Base-by-base conservation (phyloP, 768 basidiomycete species). In the Serpula lacrymans region DNA sequence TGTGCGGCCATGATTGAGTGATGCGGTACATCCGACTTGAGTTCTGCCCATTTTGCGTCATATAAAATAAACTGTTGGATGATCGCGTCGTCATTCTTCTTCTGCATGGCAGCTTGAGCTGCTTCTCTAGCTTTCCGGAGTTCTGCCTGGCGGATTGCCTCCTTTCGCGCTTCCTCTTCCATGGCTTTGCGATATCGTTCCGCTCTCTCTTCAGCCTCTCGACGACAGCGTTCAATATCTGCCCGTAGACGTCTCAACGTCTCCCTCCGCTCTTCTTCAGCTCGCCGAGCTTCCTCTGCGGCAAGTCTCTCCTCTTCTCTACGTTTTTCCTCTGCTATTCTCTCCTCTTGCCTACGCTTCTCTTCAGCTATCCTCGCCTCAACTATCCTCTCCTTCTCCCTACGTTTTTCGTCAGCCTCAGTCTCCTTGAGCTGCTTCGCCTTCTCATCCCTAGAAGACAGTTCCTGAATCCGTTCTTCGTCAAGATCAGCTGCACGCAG, bases 31-130 rank as follows among this genome's bases (percentile, higher is more conserved):
- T 18, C 50, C 5, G 42, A 44, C 42, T 58, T 63, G 39, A 70
- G 60, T 12, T 55, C 55, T 20, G 52, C 47, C 70, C 70, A 72
- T 40, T 65, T 68, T 30, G 16, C 50, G n/a, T 64, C 59, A 42
- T 68, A 68, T 5, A 56, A 0, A 12, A 26, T 23, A 39, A 63
- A 58, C 9, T 42, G n/a, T 10, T 37, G 43, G 5, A 33, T 25
- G n/a, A 42, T 4, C 18, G n/a, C n/a, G n/a, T n/a, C n/a, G n/a
- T 50, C 42, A 0, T 39, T 46, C 10, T 49, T 45, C 20, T 26
- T 25, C 16, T 38, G 12, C 16, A n/a, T 11, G 22, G 22, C 35
- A 11, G 29, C 16, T 14, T 48, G 22, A 24, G 34, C 43, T 7
- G 16, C 27, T 18, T 37, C 22, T 18, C 22, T 29, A 7, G 20